phyloP scores from a whole-genome alignment of 192 early-diverging fungal species.

The Coemansia sp. region DNA sequence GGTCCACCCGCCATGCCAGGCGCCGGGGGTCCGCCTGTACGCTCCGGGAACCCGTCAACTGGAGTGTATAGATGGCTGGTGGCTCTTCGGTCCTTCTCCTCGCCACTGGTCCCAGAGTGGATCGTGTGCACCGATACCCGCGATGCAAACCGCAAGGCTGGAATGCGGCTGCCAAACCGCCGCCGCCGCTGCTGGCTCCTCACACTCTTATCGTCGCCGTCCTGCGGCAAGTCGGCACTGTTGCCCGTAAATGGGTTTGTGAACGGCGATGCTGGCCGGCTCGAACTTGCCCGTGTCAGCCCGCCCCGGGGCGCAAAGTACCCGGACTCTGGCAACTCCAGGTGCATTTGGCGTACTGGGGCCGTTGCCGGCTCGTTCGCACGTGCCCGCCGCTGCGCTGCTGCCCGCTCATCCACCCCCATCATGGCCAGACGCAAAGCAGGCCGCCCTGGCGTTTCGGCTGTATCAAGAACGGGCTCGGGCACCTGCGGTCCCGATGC shows the following conservation, averaged over 20 bases:
- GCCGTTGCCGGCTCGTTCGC: conserved; percentile 23
- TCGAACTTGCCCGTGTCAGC: conserved; percentile 9
- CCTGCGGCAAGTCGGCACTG: background rate
- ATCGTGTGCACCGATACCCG: conserved; percentile 35
- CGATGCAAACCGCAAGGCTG: conserved; percentile 32
- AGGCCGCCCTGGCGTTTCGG: conserved; percentile 5
- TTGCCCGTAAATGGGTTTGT: conserved; percentile 3
- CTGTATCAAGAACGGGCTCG: conserved; percentile 1
- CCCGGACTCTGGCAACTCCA: conserved; percentile 30
- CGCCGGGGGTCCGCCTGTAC: background rate
- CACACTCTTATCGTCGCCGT: background rate
- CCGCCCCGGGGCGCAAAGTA: conserved; percentile 38
- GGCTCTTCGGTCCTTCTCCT: background rate
- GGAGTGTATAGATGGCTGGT: conserved; percentile 14
- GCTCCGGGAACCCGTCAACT: background rate
- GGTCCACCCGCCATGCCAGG: background rate
- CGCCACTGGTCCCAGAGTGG: conserved; percentile 9
- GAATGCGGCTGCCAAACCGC: background rate
- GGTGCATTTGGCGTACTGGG: conserved; percentile 4
- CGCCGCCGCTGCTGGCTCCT: background rate
- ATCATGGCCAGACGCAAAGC: conserved; percentile 37
- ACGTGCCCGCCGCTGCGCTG: background rate
- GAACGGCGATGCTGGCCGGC: background rate
- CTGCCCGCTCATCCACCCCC: conserved; percentile 11
- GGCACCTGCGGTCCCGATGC: conserved; percentile 6